Conservation (phyloP, 2,329 filamentous ascomycete species). For the Diaporthe citri region DNA sequence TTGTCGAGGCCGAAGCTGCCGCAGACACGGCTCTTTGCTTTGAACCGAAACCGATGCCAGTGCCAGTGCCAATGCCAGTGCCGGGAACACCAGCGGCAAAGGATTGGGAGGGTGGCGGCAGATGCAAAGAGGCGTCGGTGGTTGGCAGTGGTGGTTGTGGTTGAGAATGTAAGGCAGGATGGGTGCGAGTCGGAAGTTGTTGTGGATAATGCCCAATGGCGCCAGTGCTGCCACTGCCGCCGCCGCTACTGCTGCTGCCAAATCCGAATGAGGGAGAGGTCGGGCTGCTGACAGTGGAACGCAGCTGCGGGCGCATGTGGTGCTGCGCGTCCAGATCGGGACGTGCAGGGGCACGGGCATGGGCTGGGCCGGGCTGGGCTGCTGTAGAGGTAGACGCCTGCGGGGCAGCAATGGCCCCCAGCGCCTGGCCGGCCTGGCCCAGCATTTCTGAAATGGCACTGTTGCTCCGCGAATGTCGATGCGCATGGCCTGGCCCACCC, state of each 20-base stretch:
- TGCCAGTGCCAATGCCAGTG: slow-evolving; percentile 38
- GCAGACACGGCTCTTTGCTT: slow-evolving; percentile 30
- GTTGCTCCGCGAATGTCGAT: slow-evolving; percentile 22
- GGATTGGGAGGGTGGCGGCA: slow-evolving; percentile 38
- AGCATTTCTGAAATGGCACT: slow-evolving; percentile 22
- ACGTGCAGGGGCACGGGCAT: background rate
- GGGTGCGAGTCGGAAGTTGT: slow-evolving; percentile 18
- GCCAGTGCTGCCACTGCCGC: slow-evolving; percentile 7
- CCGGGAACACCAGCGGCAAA: slow-evolving; percentile 37
- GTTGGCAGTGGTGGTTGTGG: slow-evolving; percentile 29
- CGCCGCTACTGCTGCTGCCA: background rate
- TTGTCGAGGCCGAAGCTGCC: slow-evolving; percentile 29
- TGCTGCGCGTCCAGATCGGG: slow-evolving; percentile 5
- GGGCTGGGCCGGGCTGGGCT: background rate
- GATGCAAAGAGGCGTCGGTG: slow-evolving; percentile 39
- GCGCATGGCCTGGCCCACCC: slow-evolving; percentile 22
- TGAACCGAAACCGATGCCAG: slow-evolving; percentile 13
- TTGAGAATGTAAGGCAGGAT: slow-evolving; percentile 32
- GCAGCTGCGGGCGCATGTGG: slow-evolving; percentile 5
- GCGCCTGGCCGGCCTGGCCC: slow-evolving; percentile 31
- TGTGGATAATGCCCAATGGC: slow-evolving; percentile 33
- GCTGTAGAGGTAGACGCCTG: background rate
- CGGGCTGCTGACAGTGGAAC: background rate
- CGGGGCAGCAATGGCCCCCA: slow-evolving; percentile 30
- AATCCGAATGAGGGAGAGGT: slow-evolving; percentile 30